Base-by-base conservation (phyloP, 345 rosid genomes). In the Lenwebbia sp. region DNA sequence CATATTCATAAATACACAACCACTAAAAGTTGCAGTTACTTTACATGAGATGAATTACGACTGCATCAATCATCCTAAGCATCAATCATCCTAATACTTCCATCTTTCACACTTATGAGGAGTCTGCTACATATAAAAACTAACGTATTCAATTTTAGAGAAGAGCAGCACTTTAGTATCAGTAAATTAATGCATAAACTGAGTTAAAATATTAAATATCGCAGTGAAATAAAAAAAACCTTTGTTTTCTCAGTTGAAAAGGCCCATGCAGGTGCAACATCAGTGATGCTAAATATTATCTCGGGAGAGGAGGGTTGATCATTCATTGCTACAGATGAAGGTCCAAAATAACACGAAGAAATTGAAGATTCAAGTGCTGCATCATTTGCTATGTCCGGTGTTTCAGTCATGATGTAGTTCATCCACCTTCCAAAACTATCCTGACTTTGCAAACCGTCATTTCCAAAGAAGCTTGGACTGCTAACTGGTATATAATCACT, bases 351-450 rank as follows among this genome's bases (percentile, higher is more conserved):
- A 78, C 87, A 87, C 70, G 93, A 87, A 65, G 96, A 85, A 89
- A 88, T 82, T 76, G 94, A 87, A 86, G 96, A 84, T 74, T 91
- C 91, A 84, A 87, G 90, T 83, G 83, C 83, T 56, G 92, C 89
- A 85, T 89, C 94, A 88, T 91, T 92, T 83, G 89, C 83, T 50
- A 95, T 89, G 60, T 87, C 89, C 8, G 92, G 91, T 82, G 98
- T 89, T 84, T 93, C 93, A 10, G 91, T 86, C 82, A 94, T 88
- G 75, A 94, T 85, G 65, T 82, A 88, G 90, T 92, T 89, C 88
- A 96, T 92, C 99, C 99, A 97, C 89, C 88, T 92, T 86, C 98
- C 96, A 89, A 95, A 94, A 92, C 95, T 97, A 87, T 94, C 99
- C 89, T 94, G 96, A 89, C 92, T 95, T 87, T 92, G 94, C 86